A percentile compares a stretch with the other conserved stretches of the same genome.
Conservation (phyloP, 1,284 basidiomycete genomes). For the Rhodotorula sp. region DNA sequence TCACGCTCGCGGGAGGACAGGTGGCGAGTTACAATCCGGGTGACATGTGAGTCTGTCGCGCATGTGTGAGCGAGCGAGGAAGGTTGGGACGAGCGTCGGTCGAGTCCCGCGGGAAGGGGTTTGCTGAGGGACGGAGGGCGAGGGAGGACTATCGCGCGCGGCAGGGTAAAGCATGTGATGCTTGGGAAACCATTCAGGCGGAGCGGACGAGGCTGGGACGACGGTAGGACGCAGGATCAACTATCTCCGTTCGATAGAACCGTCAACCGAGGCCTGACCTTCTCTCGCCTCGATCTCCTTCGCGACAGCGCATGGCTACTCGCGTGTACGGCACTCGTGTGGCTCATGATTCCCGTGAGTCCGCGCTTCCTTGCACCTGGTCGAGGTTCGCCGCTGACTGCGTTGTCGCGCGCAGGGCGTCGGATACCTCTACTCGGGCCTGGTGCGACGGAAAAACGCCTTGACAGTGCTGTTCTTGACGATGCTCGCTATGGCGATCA, state of each 20-base stretch:
- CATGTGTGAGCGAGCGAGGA: no score
- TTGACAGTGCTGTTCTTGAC: slow-evolving; percentile 56
- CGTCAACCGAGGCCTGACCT: slow-evolving; percentile 13
- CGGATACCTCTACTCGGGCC: slow-evolving; percentile 76
- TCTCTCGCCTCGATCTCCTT: slow-evolving; percentile 23
- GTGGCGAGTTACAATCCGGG: slow-evolving; percentile 38
- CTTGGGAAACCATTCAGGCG: no score
- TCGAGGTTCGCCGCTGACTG: not conserved
- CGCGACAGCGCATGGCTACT: slow-evolving; percentile 56
- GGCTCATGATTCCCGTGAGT: slow-evolving; percentile 73
- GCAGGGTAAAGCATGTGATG: no score
- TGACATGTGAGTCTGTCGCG: slow-evolving; percentile 24
- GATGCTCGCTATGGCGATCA: slow-evolving; percentile 61
- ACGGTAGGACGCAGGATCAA: no score
- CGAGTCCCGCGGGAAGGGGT: no score
- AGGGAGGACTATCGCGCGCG: no score
- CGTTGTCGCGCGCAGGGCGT: slow-evolving; percentile 19
- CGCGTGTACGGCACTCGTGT: slow-evolving; percentile 73
- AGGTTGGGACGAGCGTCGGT: not conserved
- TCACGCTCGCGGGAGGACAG: slow-evolving; percentile 33
- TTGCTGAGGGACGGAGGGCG: no score
- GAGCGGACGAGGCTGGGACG: no score
- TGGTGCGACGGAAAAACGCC: slow-evolving; percentile 60
- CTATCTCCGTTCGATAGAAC: no score
- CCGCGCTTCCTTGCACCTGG: slow-evolving; percentile 54